A percentile compares a stretch with the other conserved stretches of the same genome.
Evolutionary conservation across 2,329 filamentous ascomycete species (phyloP).

Genomic region (Arthrobotrys sphaeroides): DNA sequence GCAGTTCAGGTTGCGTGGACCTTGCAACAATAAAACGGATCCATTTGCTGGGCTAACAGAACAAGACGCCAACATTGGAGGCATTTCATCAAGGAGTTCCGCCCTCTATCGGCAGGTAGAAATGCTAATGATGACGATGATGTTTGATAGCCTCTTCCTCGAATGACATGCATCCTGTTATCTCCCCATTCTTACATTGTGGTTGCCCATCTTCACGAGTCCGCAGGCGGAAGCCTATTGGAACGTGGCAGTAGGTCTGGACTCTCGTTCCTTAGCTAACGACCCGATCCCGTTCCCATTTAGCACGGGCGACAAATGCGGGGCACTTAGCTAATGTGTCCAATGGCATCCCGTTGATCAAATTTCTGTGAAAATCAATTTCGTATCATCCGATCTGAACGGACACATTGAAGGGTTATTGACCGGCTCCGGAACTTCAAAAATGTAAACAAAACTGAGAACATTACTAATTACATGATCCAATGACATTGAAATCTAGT

Average conservation of each 20-base stretch:
- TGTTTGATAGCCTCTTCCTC: no score
- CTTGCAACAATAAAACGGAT: background rate
- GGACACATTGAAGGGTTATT: slow-evolving; percentile 25
- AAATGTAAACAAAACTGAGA: slow-evolving; percentile 12
- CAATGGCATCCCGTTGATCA: slow-evolving; percentile 13
- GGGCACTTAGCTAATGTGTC: slow-evolving; percentile 10
- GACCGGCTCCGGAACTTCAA: background rate
- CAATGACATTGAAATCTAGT: no score
- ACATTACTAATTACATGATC: no score
- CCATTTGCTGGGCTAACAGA: no score
- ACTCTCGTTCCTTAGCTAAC: background rate
- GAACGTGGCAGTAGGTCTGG: background rate
- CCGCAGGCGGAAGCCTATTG: background rate
- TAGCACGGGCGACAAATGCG: slow-evolving; percentile 23
- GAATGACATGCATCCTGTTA: no score
- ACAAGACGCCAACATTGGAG: no score
- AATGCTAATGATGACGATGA: no score
- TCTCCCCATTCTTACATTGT: no score
- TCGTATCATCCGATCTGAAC: slow-evolving; percentile 22
- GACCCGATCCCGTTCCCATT: slow-evolving; percentile 27
- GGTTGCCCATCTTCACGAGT: no score
- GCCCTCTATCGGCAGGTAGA: no score
- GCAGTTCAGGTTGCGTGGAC: slow-evolving; percentile 23
- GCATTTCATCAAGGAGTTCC: no score
- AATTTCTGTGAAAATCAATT: background rate